Evolutionary conservation across 1,284 basidiomycete species (phyloP).

Genomic region (Malassezia globosa): DNA sequence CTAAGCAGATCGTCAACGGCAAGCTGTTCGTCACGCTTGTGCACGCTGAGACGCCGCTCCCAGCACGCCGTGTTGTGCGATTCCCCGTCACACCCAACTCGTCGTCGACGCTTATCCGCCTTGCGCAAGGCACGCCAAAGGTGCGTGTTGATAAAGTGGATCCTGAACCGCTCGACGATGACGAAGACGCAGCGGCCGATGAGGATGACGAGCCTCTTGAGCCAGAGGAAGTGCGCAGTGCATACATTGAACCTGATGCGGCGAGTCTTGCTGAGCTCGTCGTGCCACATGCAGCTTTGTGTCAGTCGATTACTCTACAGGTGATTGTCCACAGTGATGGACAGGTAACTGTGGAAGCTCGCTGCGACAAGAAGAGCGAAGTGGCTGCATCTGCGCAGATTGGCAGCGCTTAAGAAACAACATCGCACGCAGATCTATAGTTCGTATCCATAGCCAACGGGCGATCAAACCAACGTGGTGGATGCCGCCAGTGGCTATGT

Average conservation of each 20-base stretch:
- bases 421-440: too few species aligned
- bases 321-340: slow-evolving; percentile 20
- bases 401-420: slow-evolving; percentile 12
- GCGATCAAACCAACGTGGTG: too few species aligned
- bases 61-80: slow-evolving; percentile 60
- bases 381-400: slow-evolving; percentile 7
- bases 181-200: slow-evolving; percentile 57
- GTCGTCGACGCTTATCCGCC: slow-evolving; percentile 58
- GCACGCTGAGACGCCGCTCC: slow-evolving; percentile 54
- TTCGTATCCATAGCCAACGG: too few species aligned
- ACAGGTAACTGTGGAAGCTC: slow-evolving; percentile 19
- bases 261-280: slow-evolving; percentile 22
- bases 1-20: slow-evolving; percentile 51
- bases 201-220: slow-evolving; percentile 48
- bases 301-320: slow-evolving; percentile 15
- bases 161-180: slow-evolving; percentile 20
- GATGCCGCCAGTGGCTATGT: too few species aligned
- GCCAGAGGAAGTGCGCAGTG: slow-evolving; percentile 34
- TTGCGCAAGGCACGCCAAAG: slow-evolving; percentile 75
- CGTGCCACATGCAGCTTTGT: slow-evolving; percentile 17
- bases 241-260: slow-evolving; percentile 24
- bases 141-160: slow-evolving; percentile 58
- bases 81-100: slow-evolving; percentile 48
- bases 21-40: slow-evolving; percentile 47
- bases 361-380: slow-evolving; percentile 4